A percentile compares a stretch with the other conserved stretches of the same genome.
Evolutionary conservation across 2,329 filamentous ascomycete species (phyloP).

Genomic region (Colletotrichum scovillei): DNA sequence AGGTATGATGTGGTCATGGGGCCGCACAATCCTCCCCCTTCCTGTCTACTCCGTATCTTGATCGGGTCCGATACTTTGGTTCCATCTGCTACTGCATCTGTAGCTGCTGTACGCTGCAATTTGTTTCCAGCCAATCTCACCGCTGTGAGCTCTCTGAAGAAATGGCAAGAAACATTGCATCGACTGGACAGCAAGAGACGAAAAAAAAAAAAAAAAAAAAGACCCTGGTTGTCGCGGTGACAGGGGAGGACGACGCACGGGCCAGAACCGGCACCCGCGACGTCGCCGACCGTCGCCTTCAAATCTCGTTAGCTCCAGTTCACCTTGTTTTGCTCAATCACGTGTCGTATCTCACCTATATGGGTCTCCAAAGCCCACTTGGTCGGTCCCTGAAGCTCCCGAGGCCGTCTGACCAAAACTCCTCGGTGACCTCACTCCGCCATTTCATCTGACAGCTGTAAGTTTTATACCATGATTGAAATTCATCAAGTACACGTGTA

Average conservation of each 20-base stretch:
- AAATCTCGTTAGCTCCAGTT: not conserved
- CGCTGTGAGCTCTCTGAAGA: not conserved
- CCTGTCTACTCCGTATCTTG: not conserved
- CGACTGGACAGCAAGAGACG: not conserved
- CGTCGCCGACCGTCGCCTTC: not conserved
- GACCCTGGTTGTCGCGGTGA: slow-evolving; percentile 28
- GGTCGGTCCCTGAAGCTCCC: slow-evolving; percentile 32
- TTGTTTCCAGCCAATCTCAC: not conserved
- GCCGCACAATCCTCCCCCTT: not conserved
- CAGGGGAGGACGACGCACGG: slow-evolving; percentile 12
- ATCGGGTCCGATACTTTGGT: not conserved
- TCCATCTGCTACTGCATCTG: not conserved
- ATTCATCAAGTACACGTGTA: not conserved
- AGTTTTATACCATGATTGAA: not conserved
- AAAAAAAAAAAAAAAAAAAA: not conserved
- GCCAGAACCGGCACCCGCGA: slow-evolving; percentile 14
- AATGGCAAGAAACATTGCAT: not conserved
- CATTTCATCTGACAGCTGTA: not conserved
- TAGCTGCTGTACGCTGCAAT: not conserved
- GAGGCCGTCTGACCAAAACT: slow-evolving; percentile 16
- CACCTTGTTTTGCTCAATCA: not conserved
- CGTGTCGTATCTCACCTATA: not conserved
- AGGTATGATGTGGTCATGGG: slow-evolving; percentile 4
- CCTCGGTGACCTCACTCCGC: not conserved
- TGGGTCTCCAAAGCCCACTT: not conserved